These are phyloP conservation scores for Termitomyces sp. DNA, from an alignment of 768 basidiomycete species.

Conservation along the genomic window DNA sequence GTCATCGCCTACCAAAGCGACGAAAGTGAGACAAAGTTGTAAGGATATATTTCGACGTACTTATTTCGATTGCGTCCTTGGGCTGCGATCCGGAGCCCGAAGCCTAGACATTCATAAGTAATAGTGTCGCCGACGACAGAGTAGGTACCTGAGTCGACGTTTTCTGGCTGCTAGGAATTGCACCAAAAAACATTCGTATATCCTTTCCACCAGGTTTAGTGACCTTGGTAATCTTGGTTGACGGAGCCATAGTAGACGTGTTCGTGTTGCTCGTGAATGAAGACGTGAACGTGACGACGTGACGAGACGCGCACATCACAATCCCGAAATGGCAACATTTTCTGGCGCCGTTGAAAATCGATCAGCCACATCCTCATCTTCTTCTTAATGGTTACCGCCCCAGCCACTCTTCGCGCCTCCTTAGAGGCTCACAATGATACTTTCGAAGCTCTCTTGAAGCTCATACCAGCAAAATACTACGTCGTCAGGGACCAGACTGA, in stretches of 20 bases:
- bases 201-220: conserved; percentile 31
- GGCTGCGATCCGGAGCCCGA: conserved; percentile 15
- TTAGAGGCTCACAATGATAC: conserved; percentile 83
- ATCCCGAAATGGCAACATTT: background rate
- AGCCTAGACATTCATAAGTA: conserved; percentile 6
- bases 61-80: conserved; percentile 27
- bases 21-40: background rate
- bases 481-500: conserved; percentile 64
- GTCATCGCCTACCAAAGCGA: background rate
- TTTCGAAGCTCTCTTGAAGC: conserved; percentile 77
- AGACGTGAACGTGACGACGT: conserved; percentile 3
- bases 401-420: conserved; percentile 49
- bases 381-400: conserved; percentile 45
- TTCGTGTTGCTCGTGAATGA: background rate
- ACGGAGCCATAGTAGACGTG: conserved; percentile 15
- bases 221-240: conserved; percentile 23
- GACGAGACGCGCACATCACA: conserved; percentile 4
- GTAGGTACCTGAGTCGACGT: conserved; percentile 6
- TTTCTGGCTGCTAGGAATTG: conserved; percentile 12
- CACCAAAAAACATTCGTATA: conserved; percentile 38
- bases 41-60: conserved; percentile 7
- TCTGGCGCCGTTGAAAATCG: background rate
- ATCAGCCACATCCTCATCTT: conserved; percentile 2
- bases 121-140: background rate
- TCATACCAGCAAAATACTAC: conserved; percentile 92